Evolutionary conservation across 192 early-diverging fungal genomes (phyloP).

Genomic region (Linnemannia exigua): DNA sequence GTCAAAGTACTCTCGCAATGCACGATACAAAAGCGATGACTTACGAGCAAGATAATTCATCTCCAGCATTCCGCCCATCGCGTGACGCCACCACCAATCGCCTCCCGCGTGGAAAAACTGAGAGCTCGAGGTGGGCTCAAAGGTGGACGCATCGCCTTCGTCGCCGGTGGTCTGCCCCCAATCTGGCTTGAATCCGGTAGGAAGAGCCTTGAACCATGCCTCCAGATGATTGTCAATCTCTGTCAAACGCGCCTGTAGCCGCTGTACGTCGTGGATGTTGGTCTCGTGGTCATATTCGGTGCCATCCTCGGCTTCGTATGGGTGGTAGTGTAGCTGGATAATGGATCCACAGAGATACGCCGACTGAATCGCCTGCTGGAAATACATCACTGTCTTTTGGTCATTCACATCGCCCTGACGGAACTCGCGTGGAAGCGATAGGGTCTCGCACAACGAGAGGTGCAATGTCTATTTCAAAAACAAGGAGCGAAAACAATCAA

Average conservation of each 20-base stretch:
- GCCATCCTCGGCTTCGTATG: slow-evolving; percentile 53
- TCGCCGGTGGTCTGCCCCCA: slow-evolving; percentile 37
- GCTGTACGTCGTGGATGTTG: slow-evolving; percentile 32
- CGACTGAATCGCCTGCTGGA: slow-evolving; percentile 43
- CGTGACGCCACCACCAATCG: slow-evolving; percentile 58
- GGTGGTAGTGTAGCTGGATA: slow-evolving; percentile 54
- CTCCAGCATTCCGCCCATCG: slow-evolving; percentile 36
- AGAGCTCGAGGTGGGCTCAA: slow-evolving; percentile 23
- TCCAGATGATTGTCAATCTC: slow-evolving; percentile 52
- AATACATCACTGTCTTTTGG: slow-evolving; percentile 24
- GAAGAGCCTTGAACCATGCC: slow-evolving; percentile 35
- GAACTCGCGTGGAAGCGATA: slow-evolving; percentile 47
- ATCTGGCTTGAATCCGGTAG: slow-evolving; percentile 22
- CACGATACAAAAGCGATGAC: neutral
- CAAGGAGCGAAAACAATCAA: neutral
- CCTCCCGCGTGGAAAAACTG: slow-evolving; percentile 52
- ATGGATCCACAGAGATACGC: slow-evolving; percentile 46
- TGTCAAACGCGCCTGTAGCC: slow-evolving; percentile 27
- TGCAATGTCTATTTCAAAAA: slow-evolving; percentile 39
- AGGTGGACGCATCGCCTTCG: slow-evolving; percentile 20
- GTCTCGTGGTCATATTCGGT: slow-evolving; percentile 50
- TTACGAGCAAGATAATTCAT: slow-evolving; percentile 50
- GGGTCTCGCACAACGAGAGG: slow-evolving; percentile 50
- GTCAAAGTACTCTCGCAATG: neutral
- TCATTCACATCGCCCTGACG: slow-evolving; percentile 39